These are phyloP conservation scores for Fusarium citri DNA, from an alignment of 2,329 filamentous ascomycete species.

Conservation along the genomic window DNA sequence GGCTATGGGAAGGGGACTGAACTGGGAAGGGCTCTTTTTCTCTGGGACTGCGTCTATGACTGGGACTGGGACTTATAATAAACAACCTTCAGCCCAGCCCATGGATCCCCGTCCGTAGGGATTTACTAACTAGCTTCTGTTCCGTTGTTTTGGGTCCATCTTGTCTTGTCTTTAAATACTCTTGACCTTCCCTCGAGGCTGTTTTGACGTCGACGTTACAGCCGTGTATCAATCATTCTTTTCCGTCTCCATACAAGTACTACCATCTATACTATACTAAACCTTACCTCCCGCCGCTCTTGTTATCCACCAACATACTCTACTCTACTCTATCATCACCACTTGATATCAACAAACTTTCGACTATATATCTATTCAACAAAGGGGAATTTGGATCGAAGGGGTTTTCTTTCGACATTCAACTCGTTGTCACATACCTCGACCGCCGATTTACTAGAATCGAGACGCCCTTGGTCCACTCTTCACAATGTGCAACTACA, in stretches of 20 bases:
- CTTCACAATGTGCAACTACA: slow-evolving; percentile 63
- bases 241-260: background rate
- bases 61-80: slow-evolving; percentile 38
- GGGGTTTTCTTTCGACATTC: background rate
- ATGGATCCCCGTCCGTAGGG: slow-evolving; percentile 37
- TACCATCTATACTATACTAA: slow-evolving; percentile 6
- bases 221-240: slow-evolving; percentile 13
- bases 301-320: slow-evolving; percentile 8
- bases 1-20: slow-evolving; percentile 14
- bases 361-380: background rate
- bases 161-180: slow-evolving; percentile 44
- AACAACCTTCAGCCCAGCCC: slow-evolving; percentile 42
- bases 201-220: slow-evolving; percentile 25
- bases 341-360: slow-evolving; percentile 11
- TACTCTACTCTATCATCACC: slow-evolving; percentile 10
- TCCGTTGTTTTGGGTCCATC: slow-evolving; percentile 42
- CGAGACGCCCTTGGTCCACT: slow-evolving; percentile 1
- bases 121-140: slow-evolving; percentile 35
- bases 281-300: slow-evolving; percentile 17
- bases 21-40: slow-evolving; percentile 1
- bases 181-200: slow-evolving; percentile 31
- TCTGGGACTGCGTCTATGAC: slow-evolving; percentile 11
- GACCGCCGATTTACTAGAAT: slow-evolving; percentile 7
- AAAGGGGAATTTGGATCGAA: background rate
- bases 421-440: background rate